A percentile compares a stretch with the other conserved stretches of the same genome.
Conservation (phyloP, 345 rosid genomes). For the Ceriops zippeliana region DNA sequence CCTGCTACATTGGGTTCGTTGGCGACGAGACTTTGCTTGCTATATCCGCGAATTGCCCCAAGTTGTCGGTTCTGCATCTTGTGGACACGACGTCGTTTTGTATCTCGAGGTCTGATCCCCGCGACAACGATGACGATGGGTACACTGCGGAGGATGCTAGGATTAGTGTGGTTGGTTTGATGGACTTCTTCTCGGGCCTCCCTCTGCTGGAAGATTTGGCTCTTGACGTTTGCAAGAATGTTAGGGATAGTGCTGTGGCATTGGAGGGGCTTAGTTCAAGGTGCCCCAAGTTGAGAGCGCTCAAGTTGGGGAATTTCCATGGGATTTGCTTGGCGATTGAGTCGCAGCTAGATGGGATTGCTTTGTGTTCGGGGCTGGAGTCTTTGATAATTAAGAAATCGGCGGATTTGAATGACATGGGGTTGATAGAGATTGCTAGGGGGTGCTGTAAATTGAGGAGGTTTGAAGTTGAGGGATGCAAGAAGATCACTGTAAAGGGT, state of each 20-base stretch:
- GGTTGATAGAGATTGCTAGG: constrained; percentile 68
- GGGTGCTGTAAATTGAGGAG: constrained; percentile 57
- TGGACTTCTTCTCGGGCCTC: constrained; percentile 49
- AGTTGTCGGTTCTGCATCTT: constrained; percentile 53
- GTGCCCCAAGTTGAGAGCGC: constrained; percentile 47
- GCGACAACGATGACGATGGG: constrained; percentile 25
- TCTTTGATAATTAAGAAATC: constrained; percentile 63
- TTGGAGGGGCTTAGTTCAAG: constrained; percentile 53
- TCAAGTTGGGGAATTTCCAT: constrained; percentile 70
- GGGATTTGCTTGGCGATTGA: constrained; percentile 60
- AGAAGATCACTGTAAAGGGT: constrained; percentile 63
- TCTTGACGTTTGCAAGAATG: constrained; percentile 62
- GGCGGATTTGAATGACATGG: constrained; percentile 71
- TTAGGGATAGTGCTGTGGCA: constrained; percentile 52
- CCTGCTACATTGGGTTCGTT: constrained; percentile 62
- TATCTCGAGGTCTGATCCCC: constrained; percentile 39
- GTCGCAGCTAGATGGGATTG: constrained; percentile 67
- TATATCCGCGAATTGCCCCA: constrained; percentile 58
- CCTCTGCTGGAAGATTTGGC: constrained; percentile 59
- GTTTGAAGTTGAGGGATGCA: constrained; percentile 85
- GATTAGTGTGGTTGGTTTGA: constrained; percentile 30
- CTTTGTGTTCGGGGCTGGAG: constrained; percentile 55
- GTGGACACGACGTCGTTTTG: constrained; percentile 54
- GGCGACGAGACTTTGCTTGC: constrained; percentile 70
- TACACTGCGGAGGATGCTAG: constrained; percentile 53